Conservation (phyloP, 1,139 yeast genomes). For the Petasospora fabianii region DNA sequence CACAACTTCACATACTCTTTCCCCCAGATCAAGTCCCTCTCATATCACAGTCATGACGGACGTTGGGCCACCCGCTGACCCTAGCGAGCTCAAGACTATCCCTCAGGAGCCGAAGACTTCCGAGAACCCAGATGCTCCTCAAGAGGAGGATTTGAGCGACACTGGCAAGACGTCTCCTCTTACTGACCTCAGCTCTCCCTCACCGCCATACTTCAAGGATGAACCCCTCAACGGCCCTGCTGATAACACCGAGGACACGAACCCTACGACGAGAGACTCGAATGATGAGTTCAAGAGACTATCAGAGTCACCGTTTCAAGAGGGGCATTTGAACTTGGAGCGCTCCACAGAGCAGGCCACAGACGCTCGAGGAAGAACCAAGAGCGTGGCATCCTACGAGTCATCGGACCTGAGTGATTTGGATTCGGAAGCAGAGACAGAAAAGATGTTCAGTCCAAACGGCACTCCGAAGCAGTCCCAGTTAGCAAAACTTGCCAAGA, state of each 20-base stretch:
- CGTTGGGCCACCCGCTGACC: not conserved
- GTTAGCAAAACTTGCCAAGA: slow-evolving; percentile 36
- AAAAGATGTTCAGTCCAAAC: slow-evolving; percentile 55
- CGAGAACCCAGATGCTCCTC: not conserved
- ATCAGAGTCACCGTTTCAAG: not conserved
- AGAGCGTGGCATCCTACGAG: slow-evolving; percentile 16
- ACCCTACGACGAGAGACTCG: not conserved
- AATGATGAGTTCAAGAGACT: not conserved
- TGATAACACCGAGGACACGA: slow-evolving; percentile 2
- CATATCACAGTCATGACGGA: slow-evolving; percentile 1
- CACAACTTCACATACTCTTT: not conserved
- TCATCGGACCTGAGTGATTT: slow-evolving; percentile 58
- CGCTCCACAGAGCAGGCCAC: slow-evolving; percentile 8
- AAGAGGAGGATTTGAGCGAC: slow-evolving; percentile 9
- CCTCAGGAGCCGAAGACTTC: not conserved
- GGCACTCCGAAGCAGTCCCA: slow-evolving; percentile 35
- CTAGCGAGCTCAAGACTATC: not conserved
- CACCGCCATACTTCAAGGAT: slow-evolving; percentile 20
- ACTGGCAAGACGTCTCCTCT: slow-evolving; percentile 27
- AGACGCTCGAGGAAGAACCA: slow-evolving; percentile 1
- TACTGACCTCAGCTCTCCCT: slow-evolving; percentile 24
- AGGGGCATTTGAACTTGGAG: too few relatives aligned
- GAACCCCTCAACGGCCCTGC: slow-evolving; percentile 4
- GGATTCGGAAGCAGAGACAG: slow-evolving; percentile 79
- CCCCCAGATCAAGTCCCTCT: slow-evolving; percentile 1